These are phyloP conservation scores for Marasmius fiardii DNA, from an alignment of 1,284 basidiomycete genomes.

Conservation along the genomic window DNA sequence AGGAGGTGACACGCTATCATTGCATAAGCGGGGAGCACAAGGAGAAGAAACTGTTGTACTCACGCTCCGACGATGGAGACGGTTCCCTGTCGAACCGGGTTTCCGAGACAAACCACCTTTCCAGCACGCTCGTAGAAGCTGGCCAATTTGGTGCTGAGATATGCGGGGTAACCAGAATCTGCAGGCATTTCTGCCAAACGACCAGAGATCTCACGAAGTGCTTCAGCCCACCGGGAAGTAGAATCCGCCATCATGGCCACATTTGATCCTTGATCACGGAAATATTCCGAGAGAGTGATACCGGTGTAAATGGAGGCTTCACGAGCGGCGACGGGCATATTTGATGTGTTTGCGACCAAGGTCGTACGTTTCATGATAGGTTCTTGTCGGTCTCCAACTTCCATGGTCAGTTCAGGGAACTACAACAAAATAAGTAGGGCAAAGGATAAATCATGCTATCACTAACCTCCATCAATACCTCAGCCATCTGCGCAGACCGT, in stretches of 20 bases:
- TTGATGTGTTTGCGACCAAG: conserved; percentile 98
- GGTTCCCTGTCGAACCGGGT: conserved; percentile 85
- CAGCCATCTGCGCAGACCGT: conserved; percentile 77
- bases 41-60: conserved; percentile 33
- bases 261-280: conserved; percentile 97
- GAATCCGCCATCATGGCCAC: conserved; percentile 99
- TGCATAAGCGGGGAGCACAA: conserved; percentile 12
- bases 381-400: conserved; percentile 88
- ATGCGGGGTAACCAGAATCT: conserved; percentile 98
- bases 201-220: conserved; percentile 98
- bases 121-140: conserved; percentile 99
- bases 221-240: conserved; percentile 99
- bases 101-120: conserved; percentile 91
- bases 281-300: conserved; percentile 99
- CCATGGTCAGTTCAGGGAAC: conserved; percentile 96
- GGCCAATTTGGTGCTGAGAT: conserved; percentile 93
- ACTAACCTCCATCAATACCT: conserved; percentile 88
- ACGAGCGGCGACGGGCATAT: conserved; percentile 99
- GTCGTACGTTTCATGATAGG: conserved; percentile 99
- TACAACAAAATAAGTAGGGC: conserved; percentile 30
- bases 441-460: conserved; percentile 5
- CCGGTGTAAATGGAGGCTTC: conserved; percentile 99
- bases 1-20: conserved; percentile 86
- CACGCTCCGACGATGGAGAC: conserved; percentile 99
- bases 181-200: conserved; percentile 99